Evolutionary conservation across 2,329 filamentous ascomycete species (phyloP).

Genomic region (Trichoderma atroviride): DNA sequence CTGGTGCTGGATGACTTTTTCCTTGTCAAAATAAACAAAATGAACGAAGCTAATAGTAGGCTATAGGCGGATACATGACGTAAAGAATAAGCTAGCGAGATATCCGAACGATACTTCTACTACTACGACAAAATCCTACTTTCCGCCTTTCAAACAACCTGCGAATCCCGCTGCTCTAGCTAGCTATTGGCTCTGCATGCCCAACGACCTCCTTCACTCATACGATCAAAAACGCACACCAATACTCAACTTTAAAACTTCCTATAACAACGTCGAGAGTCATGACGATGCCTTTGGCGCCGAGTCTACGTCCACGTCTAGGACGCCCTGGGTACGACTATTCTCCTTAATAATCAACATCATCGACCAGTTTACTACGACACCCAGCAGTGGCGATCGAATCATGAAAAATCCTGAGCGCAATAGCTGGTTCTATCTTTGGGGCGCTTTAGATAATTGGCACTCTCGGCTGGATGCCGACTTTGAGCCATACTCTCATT

Average conservation of each 20-base stretch:
- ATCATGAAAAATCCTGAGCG: neutral
- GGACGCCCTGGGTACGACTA: neutral
- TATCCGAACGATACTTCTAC: neutral
- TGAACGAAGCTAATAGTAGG: neutral
- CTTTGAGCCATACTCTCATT: slow-evolving; percentile 13
- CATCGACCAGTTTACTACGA: slow-evolving; percentile 1
- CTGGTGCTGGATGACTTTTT: too few relatives aligned
- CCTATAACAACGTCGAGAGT: neutral
- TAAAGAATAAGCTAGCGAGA: neutral
- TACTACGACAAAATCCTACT: neutral
- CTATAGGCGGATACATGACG: neutral
- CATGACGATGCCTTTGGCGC: too few relatives aligned
- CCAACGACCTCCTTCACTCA: slow-evolving; percentile 1
- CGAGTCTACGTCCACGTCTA: neutral
- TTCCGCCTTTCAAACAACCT: neutral
- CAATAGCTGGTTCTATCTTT: neutral
- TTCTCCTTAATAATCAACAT: neutral
- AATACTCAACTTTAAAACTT: neutral
- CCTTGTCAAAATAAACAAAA: neutral
- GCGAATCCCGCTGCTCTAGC: slow-evolving; percentile 5
- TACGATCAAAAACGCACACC: slow-evolving; percentile 5
- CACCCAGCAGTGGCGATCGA: neutral
- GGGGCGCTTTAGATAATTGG: slow-evolving; percentile 2
- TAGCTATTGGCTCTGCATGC: slow-evolving; percentile 16
- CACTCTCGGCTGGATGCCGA: neutral